Conservation (phyloP, 176 grass and related monocot species). For the Phragmites australis region DNA sequence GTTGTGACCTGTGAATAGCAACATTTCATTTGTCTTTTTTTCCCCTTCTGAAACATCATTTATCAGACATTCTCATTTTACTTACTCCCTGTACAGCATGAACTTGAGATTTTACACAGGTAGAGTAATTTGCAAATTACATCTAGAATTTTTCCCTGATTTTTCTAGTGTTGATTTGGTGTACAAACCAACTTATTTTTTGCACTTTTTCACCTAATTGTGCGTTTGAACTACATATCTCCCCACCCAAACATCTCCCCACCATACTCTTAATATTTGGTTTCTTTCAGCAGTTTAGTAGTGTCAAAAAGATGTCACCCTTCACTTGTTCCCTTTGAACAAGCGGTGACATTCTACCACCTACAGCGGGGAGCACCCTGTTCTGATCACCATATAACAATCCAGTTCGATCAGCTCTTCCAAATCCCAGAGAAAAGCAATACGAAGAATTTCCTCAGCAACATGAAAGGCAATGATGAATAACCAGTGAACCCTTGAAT, state of each 20-base stretch:
- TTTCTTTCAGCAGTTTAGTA: background rate
- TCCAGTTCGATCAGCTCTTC: background rate
- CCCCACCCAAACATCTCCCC: background rate
- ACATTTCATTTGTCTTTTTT: too few species aligned
- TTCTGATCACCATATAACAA: background rate
- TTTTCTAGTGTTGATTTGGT: background rate
- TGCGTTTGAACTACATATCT: conserved; percentile 15
- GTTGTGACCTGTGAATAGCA: background rate
- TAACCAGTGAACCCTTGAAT: background rate
- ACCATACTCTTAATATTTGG: background rate
- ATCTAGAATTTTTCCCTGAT: background rate
- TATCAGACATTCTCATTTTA: background rate
- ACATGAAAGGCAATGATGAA: background rate
- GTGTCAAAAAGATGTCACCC: background rate
- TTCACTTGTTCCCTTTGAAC: background rate
- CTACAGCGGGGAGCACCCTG: background rate
- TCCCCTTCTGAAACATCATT: background rate
- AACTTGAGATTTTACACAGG: background rate
- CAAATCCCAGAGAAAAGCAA: background rate
- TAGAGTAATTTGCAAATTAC: background rate
- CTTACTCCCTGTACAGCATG: background rate
- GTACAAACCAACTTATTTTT: background rate
- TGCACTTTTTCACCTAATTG: background rate
- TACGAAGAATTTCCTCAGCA: background rate
- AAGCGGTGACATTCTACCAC: background rate